phyloP scores from a whole-genome alignment of 305 asterid species.

The Fraxinus paxiana region DNA sequence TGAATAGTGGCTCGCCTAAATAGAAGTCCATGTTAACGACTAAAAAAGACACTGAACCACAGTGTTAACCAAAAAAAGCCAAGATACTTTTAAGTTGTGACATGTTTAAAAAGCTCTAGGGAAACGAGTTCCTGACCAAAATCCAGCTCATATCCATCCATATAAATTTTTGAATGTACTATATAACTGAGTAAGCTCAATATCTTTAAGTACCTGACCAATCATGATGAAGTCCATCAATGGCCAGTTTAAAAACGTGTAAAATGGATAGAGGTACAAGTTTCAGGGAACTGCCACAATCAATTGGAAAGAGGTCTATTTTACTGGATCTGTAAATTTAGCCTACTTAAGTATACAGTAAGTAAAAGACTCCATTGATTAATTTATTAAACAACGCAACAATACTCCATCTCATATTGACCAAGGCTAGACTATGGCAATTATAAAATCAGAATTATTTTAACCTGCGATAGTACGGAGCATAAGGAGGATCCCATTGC shows the following conservation, averaged over 20 bases:
- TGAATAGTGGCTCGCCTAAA: not conserved
- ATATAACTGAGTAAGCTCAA: not conserved
- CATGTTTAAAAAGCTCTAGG: not conserved
- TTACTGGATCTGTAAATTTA: not conserved
- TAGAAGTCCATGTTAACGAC: not conserved
- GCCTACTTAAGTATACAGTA: not conserved
- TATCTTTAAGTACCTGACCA: not conserved
- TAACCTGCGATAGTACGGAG: slow-evolving; percentile 53
- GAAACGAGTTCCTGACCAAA: not conserved
- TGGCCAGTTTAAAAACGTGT: not conserved
- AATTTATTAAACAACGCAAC: not conserved
- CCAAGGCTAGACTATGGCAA: slow-evolving; percentile 5
- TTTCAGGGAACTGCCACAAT: not conserved
- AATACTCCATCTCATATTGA: not conserved
- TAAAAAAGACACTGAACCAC: not conserved
- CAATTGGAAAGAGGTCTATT: not conserved
- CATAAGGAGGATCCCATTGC: slow-evolving; percentile 68
- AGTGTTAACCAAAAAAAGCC: not conserved
- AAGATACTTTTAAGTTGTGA: not conserved
- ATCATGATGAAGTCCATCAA: not conserved
- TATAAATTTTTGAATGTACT: not conserved
- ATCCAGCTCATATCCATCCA: not conserved
- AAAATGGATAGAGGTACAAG: not conserved
- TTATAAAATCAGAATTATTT: slow-evolving; percentile 13
- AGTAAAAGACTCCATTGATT: not conserved